Evolutionary conservation across 129 eudicot species (phyloP).

Genomic region (Artemisia tridentata): DNA sequence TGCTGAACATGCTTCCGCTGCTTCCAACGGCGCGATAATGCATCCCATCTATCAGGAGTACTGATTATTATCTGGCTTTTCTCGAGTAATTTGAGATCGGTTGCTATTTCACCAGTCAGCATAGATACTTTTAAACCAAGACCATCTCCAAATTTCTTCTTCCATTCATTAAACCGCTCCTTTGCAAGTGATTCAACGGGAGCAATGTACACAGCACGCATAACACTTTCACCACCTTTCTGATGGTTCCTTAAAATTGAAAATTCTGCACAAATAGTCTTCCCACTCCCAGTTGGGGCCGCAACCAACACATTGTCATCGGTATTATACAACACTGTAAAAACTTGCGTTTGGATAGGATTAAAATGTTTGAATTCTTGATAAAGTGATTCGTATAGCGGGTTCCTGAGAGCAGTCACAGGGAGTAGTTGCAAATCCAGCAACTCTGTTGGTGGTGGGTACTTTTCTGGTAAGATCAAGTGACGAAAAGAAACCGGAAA

Average conservation of each 20-base stretch:
- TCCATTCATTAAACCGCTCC: slow-evolving; percentile 74
- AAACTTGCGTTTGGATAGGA: slow-evolving; percentile 94
- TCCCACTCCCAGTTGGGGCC: slow-evolving; percentile 97
- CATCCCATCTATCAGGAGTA: slow-evolving; percentile 97
- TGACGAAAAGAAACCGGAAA: slow-evolving; percentile 88
- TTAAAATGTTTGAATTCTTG: slow-evolving; percentile 87
- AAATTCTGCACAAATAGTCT: slow-evolving; percentile 91
- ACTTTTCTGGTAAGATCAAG: slow-evolving; percentile 80
- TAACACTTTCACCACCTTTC: slow-evolving; percentile 40
- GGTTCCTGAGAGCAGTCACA: slow-evolving; percentile 84
- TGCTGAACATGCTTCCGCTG: slow-evolving; percentile 73
- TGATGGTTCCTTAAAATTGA: slow-evolving; percentile 79
- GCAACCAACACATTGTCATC: slow-evolving; percentile 95
- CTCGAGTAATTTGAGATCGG: slow-evolving; percentile 73
- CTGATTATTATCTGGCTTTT: slow-evolving; percentile 77
- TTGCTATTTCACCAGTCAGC: slow-evolving; percentile 73
- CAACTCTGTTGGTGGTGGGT: slow-evolving; percentile 91
- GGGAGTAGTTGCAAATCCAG: slow-evolving; percentile 94
- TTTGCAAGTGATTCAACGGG: slow-evolving; percentile 91
- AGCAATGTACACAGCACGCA: slow-evolving; percentile 97
- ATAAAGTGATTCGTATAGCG: slow-evolving; percentile 76
- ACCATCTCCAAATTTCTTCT: slow-evolving; percentile 73
- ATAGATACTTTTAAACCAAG: slow-evolving; percentile 78
- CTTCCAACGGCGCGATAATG: slow-evolving; percentile 94
- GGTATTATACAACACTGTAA: slow-evolving; percentile 74